Percentiles rank a stretch among this genome's conserved stretches.
phyloP scores from a whole-genome alignment of 352 stramenopile genomes.

The Pythium scleroteichum region DNA sequence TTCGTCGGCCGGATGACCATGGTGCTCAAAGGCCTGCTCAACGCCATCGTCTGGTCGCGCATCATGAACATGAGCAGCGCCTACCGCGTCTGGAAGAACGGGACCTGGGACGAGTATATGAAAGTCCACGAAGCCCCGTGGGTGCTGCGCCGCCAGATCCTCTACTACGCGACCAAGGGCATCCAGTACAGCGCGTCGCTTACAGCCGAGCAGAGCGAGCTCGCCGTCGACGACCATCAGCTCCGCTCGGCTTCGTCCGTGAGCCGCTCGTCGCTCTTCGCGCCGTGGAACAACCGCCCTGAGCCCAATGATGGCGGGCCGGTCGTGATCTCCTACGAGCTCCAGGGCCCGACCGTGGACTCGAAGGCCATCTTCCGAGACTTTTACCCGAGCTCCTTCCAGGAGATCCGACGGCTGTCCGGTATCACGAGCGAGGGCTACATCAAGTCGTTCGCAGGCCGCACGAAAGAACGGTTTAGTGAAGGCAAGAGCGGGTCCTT shows the following conservation, averaged over 20 bases:
- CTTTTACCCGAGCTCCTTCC: constrained; percentile 80
- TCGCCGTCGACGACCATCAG: constrained; percentile 7
- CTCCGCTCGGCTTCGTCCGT: constrained; percentile 64
- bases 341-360: constrained; percentile 54
- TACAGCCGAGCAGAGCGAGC: constrained; percentile 16
- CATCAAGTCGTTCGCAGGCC: constrained; percentile 73
- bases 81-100: constrained; percentile 73
- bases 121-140: constrained; percentile 85
- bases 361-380: constrained; percentile 74
- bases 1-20: constrained; percentile 70
- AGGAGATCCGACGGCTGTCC: constrained; percentile 78
- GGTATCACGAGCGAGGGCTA: constrained; percentile 78
- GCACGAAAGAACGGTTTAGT: constrained; percentile 86
- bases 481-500: constrained; percentile 90
- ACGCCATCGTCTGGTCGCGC: constrained; percentile 67
- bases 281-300: constrained; percentile 60
- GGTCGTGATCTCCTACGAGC: constrained; percentile 68
- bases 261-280: constrained; percentile 62
- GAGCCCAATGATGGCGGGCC: constrained; percentile 31
- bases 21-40: constrained; percentile 62
- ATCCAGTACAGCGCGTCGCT: constrained; percentile 53
- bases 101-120: constrained; percentile 86
- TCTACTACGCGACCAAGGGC: constrained; percentile 82
- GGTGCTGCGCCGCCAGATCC: constrained; percentile 79
- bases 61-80: constrained; percentile 63